A percentile compares a stretch with the other conserved stretches of the same genome.
Conservation (phyloP, 2,329 filamentous ascomycete genomes). For the Cladobotryum protrusum region DNA sequence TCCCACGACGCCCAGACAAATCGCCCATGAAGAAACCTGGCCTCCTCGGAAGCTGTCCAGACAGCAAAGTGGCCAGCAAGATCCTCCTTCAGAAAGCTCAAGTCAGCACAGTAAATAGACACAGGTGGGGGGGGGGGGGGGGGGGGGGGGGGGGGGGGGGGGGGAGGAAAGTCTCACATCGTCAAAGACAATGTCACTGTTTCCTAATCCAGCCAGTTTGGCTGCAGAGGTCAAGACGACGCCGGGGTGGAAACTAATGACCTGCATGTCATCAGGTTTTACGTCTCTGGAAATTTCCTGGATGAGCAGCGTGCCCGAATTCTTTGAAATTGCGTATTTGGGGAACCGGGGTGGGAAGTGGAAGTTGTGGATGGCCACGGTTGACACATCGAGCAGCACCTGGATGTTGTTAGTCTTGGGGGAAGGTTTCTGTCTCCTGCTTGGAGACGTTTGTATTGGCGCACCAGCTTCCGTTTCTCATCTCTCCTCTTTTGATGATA, state of each 20-base stretch:
- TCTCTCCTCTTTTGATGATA: constrained; percentile 26
- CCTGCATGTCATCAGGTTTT: constrained; percentile 26
- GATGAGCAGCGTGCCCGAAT: constrained; percentile 24
- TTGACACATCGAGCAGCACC: constrained; percentile 5
- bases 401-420: background rate
- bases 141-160: too few species aligned
- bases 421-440: background rate
- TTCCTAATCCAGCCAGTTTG: constrained; percentile 10
- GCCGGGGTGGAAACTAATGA: constrained; percentile 33
- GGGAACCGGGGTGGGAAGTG: constrained; percentile 8
- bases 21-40: constrained; percentile 33
- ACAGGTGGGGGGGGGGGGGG: background rate
- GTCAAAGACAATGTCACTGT: background rate
- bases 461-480: constrained; percentile 16
- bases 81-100: background rate
- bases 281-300: constrained; percentile 29
- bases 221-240: constrained; percentile 24
- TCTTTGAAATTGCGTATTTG: constrained; percentile 30
- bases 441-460: too few species aligned
- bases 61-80: constrained; percentile 26
- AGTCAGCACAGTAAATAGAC: background rate
- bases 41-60: constrained; percentile 33
- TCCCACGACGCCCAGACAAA: constrained; percentile 38
- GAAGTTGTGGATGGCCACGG: constrained; percentile 18
- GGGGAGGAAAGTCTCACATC: background rate